phyloP scores from a whole-genome alignment of 768 basidiomycete genomes.

The Trametes punicea region DNA sequence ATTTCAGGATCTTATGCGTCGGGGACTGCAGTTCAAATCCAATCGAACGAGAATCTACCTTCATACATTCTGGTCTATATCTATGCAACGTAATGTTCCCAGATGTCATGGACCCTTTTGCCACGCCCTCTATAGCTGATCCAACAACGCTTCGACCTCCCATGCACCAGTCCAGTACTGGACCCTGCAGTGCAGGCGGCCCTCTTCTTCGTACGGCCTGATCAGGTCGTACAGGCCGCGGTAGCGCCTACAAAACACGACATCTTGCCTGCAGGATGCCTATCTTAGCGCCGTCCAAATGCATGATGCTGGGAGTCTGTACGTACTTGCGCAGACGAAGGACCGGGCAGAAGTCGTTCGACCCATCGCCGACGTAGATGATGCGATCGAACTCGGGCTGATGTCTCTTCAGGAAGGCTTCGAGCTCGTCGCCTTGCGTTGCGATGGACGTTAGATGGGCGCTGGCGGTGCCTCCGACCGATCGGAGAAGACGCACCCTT shows the following conservation, averaged over 20 bases:
- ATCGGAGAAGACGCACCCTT: slow-evolving; percentile 54
- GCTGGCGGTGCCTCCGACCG: neutral
- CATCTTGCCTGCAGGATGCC: slow-evolving; percentile 62
- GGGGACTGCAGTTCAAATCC: no score
- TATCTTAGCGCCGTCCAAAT: neutral
- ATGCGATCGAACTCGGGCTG: slow-evolving; percentile 67
- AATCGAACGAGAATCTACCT: no score
- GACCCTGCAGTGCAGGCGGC: slow-evolving; percentile 68
- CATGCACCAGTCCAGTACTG: slow-evolving; percentile 92
- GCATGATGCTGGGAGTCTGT: neutral
- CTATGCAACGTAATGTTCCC: neutral
- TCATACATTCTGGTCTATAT: no score
- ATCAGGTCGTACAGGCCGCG: slow-evolving; percentile 82
- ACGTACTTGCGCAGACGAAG: slow-evolving; percentile 71
- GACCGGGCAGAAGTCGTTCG: slow-evolving; percentile 94
- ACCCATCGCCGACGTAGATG: slow-evolving; percentile 91
- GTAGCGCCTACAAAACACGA: slow-evolving; percentile 73
- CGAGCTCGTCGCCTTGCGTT: slow-evolving; percentile 81
- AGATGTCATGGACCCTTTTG: no score
- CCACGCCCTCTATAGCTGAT: slow-evolving; percentile 13
- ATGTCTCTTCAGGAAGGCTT: slow-evolving; percentile 67
- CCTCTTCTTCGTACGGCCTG: slow-evolving; percentile 56
- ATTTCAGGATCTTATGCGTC: no score
- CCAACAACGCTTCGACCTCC: slow-evolving; percentile 89
- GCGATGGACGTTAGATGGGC: neutral